Conservation (phyloP, 306 rosid species). For the Hylodesmum podocarpum region DNA sequence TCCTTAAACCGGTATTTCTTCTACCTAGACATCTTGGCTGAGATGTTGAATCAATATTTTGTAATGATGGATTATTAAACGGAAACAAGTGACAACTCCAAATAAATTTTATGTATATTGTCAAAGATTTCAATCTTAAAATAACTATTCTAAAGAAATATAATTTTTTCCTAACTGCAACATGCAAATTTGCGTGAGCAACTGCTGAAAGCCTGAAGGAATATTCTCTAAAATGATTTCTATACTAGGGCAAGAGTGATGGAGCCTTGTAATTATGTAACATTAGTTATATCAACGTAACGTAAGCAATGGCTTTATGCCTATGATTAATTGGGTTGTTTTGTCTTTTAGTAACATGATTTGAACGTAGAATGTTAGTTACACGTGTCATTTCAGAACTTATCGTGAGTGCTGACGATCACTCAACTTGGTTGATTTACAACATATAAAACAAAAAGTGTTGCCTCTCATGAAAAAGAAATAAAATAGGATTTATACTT, state of each 20-base stretch:
- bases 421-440: not conserved
- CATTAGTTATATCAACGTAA: not conserved
- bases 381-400: not conserved
- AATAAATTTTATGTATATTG: not conserved
- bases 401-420: not conserved
- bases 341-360: not conserved
- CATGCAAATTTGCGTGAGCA: not conserved
- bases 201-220: not conserved
- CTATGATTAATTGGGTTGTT: not conserved
- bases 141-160: not conserved
- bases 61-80: not conserved
- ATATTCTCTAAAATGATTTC: not conserved
- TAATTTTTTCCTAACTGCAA: not conserved
- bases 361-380: not conserved
- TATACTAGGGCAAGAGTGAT: not conserved
- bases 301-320: not conserved
- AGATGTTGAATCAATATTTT: not conserved
- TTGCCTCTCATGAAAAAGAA: not conserved
- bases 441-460: not conserved
- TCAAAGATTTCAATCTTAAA: not conserved
- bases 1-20: too few relatives aligned
- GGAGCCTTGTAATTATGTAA: not conserved
- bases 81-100: not conserved
- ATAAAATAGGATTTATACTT: not conserved
- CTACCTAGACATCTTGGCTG: too few relatives aligned